phyloP scores from a whole-genome alignment of 208 protist species.

The Trypanosoma cruzi region DNA sequence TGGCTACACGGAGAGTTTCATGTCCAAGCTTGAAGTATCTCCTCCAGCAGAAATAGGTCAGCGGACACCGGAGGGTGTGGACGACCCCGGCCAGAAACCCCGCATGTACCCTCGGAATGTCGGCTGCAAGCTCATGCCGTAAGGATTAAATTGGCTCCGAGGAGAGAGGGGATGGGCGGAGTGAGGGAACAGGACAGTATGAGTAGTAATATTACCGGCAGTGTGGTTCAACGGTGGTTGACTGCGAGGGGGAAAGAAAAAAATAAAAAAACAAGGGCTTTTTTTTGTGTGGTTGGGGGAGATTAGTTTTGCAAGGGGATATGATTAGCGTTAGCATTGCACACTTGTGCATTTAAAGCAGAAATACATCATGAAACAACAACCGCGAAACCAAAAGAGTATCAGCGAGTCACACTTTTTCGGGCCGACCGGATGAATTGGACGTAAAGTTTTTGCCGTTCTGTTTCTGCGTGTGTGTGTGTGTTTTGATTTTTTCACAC shows the following conservation, averaged over 20 bases:
- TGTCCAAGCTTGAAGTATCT: slow-evolving; percentile 80
- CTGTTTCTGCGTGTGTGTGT: too few species aligned
- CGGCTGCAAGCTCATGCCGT: slow-evolving; percentile 90
- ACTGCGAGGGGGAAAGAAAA: not conserved
- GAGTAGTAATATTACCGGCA: too few species aligned
- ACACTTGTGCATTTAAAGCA: not conserved
- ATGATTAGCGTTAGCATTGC: not conserved
- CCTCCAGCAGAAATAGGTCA: slow-evolving; percentile 87
- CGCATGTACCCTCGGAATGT: slow-evolving; percentile 84
- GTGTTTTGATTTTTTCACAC: slow-evolving; percentile 1
- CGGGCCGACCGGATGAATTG: not conserved
- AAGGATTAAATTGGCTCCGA: not conserved
- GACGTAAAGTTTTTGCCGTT: not conserved
- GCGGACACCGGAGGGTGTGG: slow-evolving; percentile 80
- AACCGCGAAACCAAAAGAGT: not conserved
- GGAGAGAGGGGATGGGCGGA: not conserved
- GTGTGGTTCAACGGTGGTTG: not conserved
- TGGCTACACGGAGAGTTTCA: slow-evolving; percentile 89
- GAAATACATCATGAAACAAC: not conserved
- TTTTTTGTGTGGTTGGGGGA: too few species aligned
- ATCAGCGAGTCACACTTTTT: not conserved
- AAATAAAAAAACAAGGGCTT: not conserved
- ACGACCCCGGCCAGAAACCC: slow-evolving; percentile 89
- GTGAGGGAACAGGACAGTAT: not conserved
- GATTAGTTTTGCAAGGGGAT: not conserved